Conservation (phyloP, 306 rosid species). For the Casuarina cunninghamiana region DNA sequence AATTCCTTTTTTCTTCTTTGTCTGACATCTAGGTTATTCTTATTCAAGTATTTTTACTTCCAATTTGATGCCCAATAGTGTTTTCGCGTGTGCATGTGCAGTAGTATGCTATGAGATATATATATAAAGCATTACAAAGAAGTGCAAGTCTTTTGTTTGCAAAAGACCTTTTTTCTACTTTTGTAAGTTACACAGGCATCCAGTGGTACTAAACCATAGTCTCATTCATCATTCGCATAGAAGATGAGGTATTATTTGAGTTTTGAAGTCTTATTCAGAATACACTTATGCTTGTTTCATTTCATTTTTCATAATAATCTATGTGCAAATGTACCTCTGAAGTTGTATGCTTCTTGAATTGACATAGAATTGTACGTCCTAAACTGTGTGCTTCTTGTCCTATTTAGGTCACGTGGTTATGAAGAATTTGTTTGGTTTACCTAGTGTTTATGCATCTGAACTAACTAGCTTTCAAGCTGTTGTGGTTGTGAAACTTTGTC, state of each 20-base stretch:
- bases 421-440: not conserved
- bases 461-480: not conserved
- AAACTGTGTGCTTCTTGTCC: too few relatives aligned
- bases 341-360: not conserved
- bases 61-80: not conserved
- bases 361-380: not conserved
- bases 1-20: not conserved
- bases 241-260: not conserved
- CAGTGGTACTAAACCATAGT: not conserved
- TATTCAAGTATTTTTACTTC: not conserved
- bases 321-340: not conserved
- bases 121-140: not conserved
- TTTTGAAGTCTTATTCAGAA: not conserved
- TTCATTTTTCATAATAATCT: not conserved
- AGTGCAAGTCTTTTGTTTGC: not conserved
- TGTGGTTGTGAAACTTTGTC: not conserved
- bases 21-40: not conserved
- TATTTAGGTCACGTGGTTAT: not conserved
- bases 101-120: not conserved
- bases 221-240: not conserved
- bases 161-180: not conserved
- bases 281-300: not conserved
- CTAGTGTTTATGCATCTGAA: not conserved
- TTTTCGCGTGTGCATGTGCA: not conserved
- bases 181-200: not conserved